Evolutionary conservation across 2,329 filamentous ascomycete species (phyloP).

Genomic region (Penicillium aurantiogriseum): DNA sequence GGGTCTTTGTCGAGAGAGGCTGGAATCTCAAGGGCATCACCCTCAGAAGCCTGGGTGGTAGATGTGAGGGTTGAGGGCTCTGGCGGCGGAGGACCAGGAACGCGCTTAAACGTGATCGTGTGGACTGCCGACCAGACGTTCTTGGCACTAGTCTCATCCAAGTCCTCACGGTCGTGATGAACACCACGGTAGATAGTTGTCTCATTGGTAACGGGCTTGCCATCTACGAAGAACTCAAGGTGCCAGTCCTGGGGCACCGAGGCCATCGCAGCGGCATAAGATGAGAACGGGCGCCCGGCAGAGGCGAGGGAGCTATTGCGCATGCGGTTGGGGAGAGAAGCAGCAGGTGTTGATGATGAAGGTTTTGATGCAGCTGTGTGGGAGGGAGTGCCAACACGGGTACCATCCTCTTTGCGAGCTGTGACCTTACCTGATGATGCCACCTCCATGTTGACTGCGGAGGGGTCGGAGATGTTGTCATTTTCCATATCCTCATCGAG

Average conservation of each 20-base stretch:
- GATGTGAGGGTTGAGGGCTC: slow-evolving; percentile 64
- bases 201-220: slow-evolving; percentile 79
- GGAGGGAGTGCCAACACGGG: slow-evolving; percentile 76
- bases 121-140: slow-evolving; percentile 90
- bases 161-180: slow-evolving; percentile 63
- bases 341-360: slow-evolving; percentile 35
- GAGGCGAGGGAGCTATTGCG: slow-evolving; percentile 50
- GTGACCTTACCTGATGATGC: slow-evolving; percentile 83
- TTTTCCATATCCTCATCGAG: slow-evolving; percentile 80
- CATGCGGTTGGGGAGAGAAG: slow-evolving; percentile 19
- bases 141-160: slow-evolving; percentile 66
- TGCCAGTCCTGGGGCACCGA: slow-evolving; percentile 90
- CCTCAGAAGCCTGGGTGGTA: slow-evolving; percentile 52
- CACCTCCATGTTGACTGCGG: slow-evolving; percentile 88
- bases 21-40: slow-evolving; percentile 64
- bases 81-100: slow-evolving; percentile 74
- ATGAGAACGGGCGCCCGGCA: slow-evolving; percentile 60
- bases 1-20: slow-evolving; percentile 79
- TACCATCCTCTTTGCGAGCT: slow-evolving; percentile 88
- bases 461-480: slow-evolving; percentile 72
- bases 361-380: slow-evolving; percentile 53
- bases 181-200: slow-evolving; percentile 96
- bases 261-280: slow-evolving; percentile 82
- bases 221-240: slow-evolving; percentile 88
- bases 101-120: slow-evolving; percentile 85